Conservation (phyloP, 208 protist genomes). For the Trypanosoma brucei region DNA sequence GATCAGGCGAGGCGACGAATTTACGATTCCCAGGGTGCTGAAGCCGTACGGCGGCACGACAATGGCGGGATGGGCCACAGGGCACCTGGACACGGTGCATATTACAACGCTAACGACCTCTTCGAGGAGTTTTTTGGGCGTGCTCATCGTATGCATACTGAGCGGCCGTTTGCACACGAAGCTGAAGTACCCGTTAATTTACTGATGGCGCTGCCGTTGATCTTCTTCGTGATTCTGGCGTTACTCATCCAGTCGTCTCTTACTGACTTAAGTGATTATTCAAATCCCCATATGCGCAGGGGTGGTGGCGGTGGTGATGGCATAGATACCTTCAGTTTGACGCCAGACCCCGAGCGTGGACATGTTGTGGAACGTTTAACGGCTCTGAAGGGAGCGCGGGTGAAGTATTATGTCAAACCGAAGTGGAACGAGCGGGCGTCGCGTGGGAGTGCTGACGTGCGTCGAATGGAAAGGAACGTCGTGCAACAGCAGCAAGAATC, state of each 20-base stretch:
- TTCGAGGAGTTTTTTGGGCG: conserved; percentile 75
- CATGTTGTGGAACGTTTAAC: conserved; percentile 49
- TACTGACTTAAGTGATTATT: conserved; percentile 38
- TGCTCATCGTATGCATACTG: conserved; percentile 7
- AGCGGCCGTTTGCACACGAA: conserved; percentile 19
- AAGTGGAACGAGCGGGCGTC: conserved; percentile 29
- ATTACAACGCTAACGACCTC: conserved; percentile 31
- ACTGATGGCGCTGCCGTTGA: conserved; percentile 60
- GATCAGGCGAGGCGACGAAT: conserved; percentile 76
- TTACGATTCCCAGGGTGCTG: conserved; percentile 76
- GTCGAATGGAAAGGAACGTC: conserved; percentile 59
- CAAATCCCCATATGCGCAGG: conserved; percentile 17
- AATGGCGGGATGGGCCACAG: conserved; percentile 30
- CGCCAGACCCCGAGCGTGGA: conserved; percentile 40
- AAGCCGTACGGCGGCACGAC: conserved; percentile 82
- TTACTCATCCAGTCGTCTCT: conserved; percentile 66
- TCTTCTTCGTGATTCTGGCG: conserved; percentile 70
- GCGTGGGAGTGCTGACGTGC: conserved; percentile 10
- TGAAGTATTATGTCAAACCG: conserved; percentile 65
- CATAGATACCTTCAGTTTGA: conserved; percentile 54
- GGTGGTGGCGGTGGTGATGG: background rate
- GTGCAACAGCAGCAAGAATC: conserved; percentile 58
- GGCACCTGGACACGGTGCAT: conserved; percentile 7
- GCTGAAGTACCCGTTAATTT: conserved; percentile 39
- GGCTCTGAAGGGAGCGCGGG: conserved; percentile 45